Conservation (phyloP, 2,329 filamentous ascomycete species). For the Sporothrix euskadiensis region DNA sequence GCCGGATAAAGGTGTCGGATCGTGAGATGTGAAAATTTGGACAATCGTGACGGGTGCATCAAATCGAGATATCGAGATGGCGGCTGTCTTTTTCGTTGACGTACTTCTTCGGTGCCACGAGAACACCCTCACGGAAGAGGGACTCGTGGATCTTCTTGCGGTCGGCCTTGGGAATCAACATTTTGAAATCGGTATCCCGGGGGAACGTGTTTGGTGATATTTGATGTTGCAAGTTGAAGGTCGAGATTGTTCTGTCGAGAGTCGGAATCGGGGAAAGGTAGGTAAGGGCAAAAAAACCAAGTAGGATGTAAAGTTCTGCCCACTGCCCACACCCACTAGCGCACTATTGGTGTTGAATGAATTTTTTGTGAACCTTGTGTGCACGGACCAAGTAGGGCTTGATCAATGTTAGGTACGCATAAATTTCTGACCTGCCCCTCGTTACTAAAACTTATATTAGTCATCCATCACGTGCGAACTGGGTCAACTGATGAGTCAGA, state of each 20-base stretch:
- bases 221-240: constrained; percentile 27
- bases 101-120: constrained; percentile 94
- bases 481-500: neutral
- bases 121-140: constrained; percentile 91
- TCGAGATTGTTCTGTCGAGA: constrained; percentile 21
- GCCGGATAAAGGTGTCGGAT: neutral
- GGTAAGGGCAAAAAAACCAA: constrained; percentile 24
- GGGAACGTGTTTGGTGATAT: constrained; percentile 41
- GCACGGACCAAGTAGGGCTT: constrained; percentile 34
- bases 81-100: constrained; percentile 16
- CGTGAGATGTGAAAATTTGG: neutral
- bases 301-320: constrained; percentile 8
- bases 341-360: constrained; percentile 13
- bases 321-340: constrained; percentile 16
- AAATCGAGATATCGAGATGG: neutral
- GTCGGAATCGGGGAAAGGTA: constrained; percentile 10
- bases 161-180: constrained; percentile 99
- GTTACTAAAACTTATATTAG: neutral
- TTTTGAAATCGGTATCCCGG: constrained; percentile 53
- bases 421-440: neutral
- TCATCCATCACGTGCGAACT: neutral
- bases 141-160: constrained; percentile 99
- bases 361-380: constrained; percentile 31
- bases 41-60: neutral
- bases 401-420: constrained; percentile 22